Evolutionary conservation across 2,329 filamentous ascomycete species (phyloP).

Genomic region (Fusarium nanum): DNA sequence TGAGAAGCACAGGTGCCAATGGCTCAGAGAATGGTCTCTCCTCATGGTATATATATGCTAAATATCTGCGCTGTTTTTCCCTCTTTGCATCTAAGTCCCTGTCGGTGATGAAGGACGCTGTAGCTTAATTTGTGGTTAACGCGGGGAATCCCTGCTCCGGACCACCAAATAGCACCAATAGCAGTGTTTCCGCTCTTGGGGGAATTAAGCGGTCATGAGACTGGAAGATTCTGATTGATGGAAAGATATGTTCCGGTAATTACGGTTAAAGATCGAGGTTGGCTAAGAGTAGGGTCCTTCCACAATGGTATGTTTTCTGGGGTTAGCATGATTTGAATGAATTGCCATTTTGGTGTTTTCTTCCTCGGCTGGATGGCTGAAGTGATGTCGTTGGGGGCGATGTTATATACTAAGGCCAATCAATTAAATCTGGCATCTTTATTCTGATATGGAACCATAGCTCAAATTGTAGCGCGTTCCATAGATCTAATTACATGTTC

Average conservation of each 20-base stretch:
- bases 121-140: not conserved
- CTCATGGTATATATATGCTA: slow-evolving; percentile 15
- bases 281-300: not conserved
- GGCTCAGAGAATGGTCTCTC: too few relatives aligned
- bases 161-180: slow-evolving; percentile 40
- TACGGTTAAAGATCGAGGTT: slow-evolving; percentile 23
- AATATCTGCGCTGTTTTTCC: not conserved
- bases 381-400: not conserved
- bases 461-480: not conserved
- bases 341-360: not conserved
- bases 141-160: slow-evolving; percentile 37
- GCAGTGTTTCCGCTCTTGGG: not conserved
- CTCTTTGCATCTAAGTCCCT: not conserved
- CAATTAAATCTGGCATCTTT: not conserved
- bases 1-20: not conserved
- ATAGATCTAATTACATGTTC: not conserved
- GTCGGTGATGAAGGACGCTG: not conserved
- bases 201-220: not conserved
- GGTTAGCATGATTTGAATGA: not conserved
- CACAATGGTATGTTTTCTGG: not conserved
- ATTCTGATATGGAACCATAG: not conserved
- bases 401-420: not conserved
- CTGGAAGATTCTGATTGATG: slow-evolving; percentile 2
- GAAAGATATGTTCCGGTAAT: slow-evolving; percentile 3
- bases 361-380: too few relatives aligned